A percentile compares a stretch with the other conserved stretches of the same genome.
Conservation (phyloP, 345 rosid species). For the Draba incana region DNA sequence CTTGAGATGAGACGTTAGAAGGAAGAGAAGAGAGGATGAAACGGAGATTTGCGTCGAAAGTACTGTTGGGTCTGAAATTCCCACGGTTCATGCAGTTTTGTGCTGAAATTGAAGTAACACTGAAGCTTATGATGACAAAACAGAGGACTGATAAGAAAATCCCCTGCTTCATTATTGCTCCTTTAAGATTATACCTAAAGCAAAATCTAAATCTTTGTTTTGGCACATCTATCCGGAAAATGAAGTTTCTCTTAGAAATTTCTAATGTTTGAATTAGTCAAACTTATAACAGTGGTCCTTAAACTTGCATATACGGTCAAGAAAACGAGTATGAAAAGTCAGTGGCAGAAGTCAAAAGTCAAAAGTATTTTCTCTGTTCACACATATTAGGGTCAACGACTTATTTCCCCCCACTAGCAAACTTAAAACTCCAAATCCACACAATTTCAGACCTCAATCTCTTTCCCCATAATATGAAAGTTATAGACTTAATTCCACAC, state of each 20-base stretch:
- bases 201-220: neutral
- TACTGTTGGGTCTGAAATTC: constrained; percentile 36
- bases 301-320: neutral
- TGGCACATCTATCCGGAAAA: neutral
- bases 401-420: too few species aligned
- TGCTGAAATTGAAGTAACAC: constrained; percentile 26
- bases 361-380: neutral
- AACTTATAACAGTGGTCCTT: neutral
- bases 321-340: neutral
- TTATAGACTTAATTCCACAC: too few species aligned
- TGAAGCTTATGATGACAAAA: constrained; percentile 20
- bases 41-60: constrained; percentile 36
- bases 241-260: neutral
- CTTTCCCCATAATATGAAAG: too few species aligned
- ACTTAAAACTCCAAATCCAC: too few species aligned
- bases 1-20: constrained; percentile 25
- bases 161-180: constrained; percentile 21
- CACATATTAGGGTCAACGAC: too few species aligned
- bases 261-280: constrained; percentile 25
- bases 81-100: constrained; percentile 19
- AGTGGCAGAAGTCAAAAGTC: constrained; percentile 8
- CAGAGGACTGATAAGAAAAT: constrained; percentile 18
- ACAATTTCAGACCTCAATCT: too few species aligned
- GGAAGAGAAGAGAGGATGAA: constrained; percentile 40
- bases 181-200: neutral